phyloP scores from a whole-genome alignment of 441 rosid genomes.

The Gossypium armourianum region DNA sequence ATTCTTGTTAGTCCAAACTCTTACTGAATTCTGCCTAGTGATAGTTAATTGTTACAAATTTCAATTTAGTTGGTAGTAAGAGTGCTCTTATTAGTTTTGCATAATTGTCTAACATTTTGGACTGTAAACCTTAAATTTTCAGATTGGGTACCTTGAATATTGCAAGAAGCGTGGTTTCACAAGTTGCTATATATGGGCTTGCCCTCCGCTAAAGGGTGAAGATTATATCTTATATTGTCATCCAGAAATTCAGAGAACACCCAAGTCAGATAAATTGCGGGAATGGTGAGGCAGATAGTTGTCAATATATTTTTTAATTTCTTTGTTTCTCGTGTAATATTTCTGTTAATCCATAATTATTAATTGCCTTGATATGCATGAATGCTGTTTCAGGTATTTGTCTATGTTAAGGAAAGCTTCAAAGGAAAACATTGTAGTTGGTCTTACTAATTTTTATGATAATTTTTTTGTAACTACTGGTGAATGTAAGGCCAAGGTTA shows the following conservation, averaged over 20 bases:
- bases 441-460: slow-evolving; percentile 75
- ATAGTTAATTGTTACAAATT: slow-evolving; percentile 2
- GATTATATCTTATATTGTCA: slow-evolving; percentile 94
- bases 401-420: slow-evolving; percentile 77
- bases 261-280: slow-evolving; percentile 89
- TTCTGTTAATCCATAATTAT: neutral
- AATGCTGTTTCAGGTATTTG: slow-evolving; percentile 56
- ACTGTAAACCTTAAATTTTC: slow-evolving; percentile 14
- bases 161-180: slow-evolving; percentile 97
- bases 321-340: neutral
- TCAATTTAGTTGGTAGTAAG: slow-evolving; percentile 2
- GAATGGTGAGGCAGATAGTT: slow-evolving; percentile 59
- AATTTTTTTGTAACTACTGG: slow-evolving; percentile 75
- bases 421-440: slow-evolving; percentile 76
- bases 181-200: slow-evolving; percentile 98
- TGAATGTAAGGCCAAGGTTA: slow-evolving; percentile 82
- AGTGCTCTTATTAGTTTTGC: too few relatives aligned
- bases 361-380: slow-evolving; percentile 6
- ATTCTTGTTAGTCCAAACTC: slow-evolving; percentile 53
- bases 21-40: neutral
- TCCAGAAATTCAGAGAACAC: slow-evolving; percentile 96
- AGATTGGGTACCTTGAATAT: slow-evolving; percentile 97
- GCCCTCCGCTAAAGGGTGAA: slow-evolving; percentile 96
- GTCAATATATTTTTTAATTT: neutral
- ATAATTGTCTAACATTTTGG: too few relatives aligned